Evolutionary conservation across 495 filamentous ascomycete genomes (phyloP).

Genomic region (Clohesyomyces aquaticus): DNA sequence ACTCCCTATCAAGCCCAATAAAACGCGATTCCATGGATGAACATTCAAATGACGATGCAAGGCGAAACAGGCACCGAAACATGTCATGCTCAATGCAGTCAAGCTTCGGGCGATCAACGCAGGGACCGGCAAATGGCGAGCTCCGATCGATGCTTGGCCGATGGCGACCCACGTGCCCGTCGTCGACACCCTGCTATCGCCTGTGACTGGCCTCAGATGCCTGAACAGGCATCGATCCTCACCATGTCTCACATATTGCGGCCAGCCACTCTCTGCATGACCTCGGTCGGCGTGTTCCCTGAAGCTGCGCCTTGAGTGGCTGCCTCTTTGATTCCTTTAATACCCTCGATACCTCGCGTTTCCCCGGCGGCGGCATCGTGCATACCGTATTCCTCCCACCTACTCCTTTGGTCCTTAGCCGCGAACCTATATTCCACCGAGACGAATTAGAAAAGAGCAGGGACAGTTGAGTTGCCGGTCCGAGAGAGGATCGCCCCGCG

Average conservation of each 20-base stretch:
- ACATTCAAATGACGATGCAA: background rate
- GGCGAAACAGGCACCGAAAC: slow-evolving; percentile 15
- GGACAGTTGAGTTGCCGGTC: slow-evolving; percentile 17
- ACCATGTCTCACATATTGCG: slow-evolving; percentile 29
- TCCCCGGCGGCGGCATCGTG: background rate
- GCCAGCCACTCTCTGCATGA: slow-evolving; percentile 23
- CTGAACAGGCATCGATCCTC: slow-evolving; percentile 31
- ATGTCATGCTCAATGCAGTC: background rate
- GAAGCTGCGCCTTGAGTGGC: slow-evolving; percentile 36
- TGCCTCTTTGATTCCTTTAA: slow-evolving; percentile 11
- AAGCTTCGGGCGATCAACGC: slow-evolving; percentile 5
- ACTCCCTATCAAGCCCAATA: no score
- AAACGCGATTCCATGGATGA: no score
- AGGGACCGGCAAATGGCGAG: slow-evolving; percentile 31
- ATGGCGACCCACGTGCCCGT: slow-evolving; percentile 26
- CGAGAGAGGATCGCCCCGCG: slow-evolving; percentile 29
- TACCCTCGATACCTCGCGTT: slow-evolving; percentile 11
- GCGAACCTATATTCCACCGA: background rate
- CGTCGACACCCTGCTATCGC: background rate
- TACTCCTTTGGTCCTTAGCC: slow-evolving; percentile 25
- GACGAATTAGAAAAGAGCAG: slow-evolving; percentile 17
- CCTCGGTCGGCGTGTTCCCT: slow-evolving; percentile 16
- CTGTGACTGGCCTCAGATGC: slow-evolving; percentile 28
- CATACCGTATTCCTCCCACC: slow-evolving; percentile 24
- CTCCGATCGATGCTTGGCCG: slow-evolving; percentile 4